phyloP scores from a whole-genome alignment of 805 yeast genomes.

The Lipomyces sp. region DNA sequence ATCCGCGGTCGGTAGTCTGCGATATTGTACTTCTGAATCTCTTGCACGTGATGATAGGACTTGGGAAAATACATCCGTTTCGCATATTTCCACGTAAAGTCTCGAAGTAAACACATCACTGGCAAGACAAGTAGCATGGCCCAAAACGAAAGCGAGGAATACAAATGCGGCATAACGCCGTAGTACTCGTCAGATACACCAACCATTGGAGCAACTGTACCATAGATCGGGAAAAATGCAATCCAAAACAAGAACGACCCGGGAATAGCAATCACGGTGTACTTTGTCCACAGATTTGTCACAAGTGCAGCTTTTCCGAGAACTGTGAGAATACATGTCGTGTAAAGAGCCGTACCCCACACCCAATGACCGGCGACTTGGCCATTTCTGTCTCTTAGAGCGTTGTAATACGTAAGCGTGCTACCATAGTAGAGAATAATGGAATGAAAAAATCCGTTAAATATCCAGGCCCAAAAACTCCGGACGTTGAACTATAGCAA shows the following conservation, averaged over 20 bases:
- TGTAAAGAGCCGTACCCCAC: slow-evolving; percentile 88
- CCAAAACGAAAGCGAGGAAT: slow-evolving; percentile 81
- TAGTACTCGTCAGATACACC: slow-evolving; percentile 78
- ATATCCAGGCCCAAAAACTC: slow-evolving; percentile 96
- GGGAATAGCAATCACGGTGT: slow-evolving; percentile 86
- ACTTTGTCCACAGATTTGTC: slow-evolving; percentile 92
- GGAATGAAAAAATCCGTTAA: slow-evolving; percentile 93
- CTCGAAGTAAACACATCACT: slow-evolving; percentile 74
- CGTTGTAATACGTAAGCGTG: slow-evolving; percentile 62
- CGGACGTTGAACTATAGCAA: slow-evolving; percentile 61
- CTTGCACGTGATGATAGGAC: slow-evolving; percentile 91
- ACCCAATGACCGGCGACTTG: slow-evolving; percentile 82
- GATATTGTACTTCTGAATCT: slow-evolving; percentile 90
- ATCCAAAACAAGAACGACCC: slow-evolving; percentile 88
- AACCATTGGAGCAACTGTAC: slow-evolving; percentile 76
- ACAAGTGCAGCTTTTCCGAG: slow-evolving; percentile 93
- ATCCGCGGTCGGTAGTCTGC: slow-evolving; percentile 93
- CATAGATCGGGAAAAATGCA: slow-evolving; percentile 79
- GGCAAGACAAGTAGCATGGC: slow-evolving; percentile 74
- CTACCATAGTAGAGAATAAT: slow-evolving; percentile 76
- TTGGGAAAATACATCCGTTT: slow-evolving; percentile 90
- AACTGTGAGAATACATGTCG: slow-evolving; percentile 82
- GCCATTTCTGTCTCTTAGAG: slow-evolving; percentile 63
- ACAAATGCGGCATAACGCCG: slow-evolving; percentile 74
- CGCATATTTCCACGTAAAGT: slow-evolving; percentile 90